Evolutionary conservation across 2,329 filamentous ascomycete genomes (phyloP), one percentile per base, ranked within the genome.

Genomic region (Zasmidium angulare): DNA sequence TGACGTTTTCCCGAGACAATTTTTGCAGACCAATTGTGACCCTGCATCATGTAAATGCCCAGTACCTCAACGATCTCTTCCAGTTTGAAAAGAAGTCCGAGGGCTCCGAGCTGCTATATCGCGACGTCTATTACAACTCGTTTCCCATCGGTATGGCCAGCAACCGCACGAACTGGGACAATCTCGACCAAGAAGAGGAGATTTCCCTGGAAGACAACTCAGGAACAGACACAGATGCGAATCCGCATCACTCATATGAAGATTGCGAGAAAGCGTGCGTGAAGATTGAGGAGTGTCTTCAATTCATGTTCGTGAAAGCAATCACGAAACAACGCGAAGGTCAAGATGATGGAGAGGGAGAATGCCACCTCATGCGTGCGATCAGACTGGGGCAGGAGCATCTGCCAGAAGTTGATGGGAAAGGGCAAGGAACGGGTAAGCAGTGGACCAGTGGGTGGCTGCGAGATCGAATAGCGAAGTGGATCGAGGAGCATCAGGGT

Each of bases 21-120:
- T 72, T 69, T 69, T 72, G 70, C 56, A 55, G 57, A 36, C 63
- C 66, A 1, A 61, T 65, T 20, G 57, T 71, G 2, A 71, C 69
- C 10, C 58, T 65, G 29, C 66, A 69, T 54, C 64, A 71, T 26
- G 50, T 71, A 11, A 58, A 54, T 11, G 40, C 61, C 1, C 43
- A 59, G 20, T 54, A 65, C 11, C 59, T 66, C 6, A 59, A 68
- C 40, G 47, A 47, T 14, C 19, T 69, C 1, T 69, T 61, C 50
- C 61, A 62, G 21, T 60, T 63, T 19, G 63, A 70, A 43, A 58
- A 55, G 10, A 46, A 53, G 6, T n/a, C 53, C 2, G 43, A 53
- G 31, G 47, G 50, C 3, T 46, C 47, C 12, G 36, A 40, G 11
- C 31, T 60, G 23, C 53, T 59, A 1, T 66, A 60, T 36, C 29